phyloP scores from a whole-genome alignment of 495 filamentous ascomycete genomes.

The Aspergillus mulundensis region DNA sequence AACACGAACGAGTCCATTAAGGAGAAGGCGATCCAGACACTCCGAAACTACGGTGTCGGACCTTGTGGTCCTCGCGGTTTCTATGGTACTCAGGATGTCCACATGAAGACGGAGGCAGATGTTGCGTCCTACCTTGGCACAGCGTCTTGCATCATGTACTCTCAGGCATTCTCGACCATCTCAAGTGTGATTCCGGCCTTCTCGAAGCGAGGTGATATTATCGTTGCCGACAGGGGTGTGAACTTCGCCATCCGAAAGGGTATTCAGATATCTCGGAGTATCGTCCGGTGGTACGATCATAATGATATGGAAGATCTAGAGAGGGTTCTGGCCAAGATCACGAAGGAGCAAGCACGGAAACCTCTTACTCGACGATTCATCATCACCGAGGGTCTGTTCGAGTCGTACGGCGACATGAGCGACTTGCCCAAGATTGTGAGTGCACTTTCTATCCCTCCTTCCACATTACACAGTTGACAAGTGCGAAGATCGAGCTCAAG shows the following conservation, averaged over 20 bases:
- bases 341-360: conserved; percentile 81
- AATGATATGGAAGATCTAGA: conserved; percentile 94
- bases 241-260: conserved; percentile 94
- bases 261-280: conserved; percentile 86
- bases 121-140: conserved; percentile 85
- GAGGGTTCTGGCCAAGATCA: conserved; percentile 76
- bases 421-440: conserved; percentile 81
- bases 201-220: conserved; percentile 94
- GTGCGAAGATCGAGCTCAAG: conserved; percentile 75
- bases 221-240: conserved; percentile 92
- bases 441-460: neutral
- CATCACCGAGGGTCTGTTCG: conserved; percentile 92
- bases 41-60: conserved; percentile 92
- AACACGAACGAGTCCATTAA: conserved; percentile 86
- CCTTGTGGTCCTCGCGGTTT: conserved; percentile 96
- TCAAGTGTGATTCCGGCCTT: conserved; percentile 93
- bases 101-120: conserved; percentile 94
- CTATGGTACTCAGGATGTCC: conserved; percentile 97
- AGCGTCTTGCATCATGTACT: conserved; percentile 85
- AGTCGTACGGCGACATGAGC: conserved; percentile 80
- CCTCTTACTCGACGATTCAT: conserved; percentile 91
- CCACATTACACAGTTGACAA: neutral
- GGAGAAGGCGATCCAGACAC: conserved; percentile 87
- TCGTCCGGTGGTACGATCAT: conserved; percentile 90
- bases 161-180: conserved; percentile 93